A percentile compares a stretch with the other conserved stretches of the same genome.
Conservation (phyloP, 2,329 filamentous ascomycete species). For the Aspergillus vadensis region DNA sequence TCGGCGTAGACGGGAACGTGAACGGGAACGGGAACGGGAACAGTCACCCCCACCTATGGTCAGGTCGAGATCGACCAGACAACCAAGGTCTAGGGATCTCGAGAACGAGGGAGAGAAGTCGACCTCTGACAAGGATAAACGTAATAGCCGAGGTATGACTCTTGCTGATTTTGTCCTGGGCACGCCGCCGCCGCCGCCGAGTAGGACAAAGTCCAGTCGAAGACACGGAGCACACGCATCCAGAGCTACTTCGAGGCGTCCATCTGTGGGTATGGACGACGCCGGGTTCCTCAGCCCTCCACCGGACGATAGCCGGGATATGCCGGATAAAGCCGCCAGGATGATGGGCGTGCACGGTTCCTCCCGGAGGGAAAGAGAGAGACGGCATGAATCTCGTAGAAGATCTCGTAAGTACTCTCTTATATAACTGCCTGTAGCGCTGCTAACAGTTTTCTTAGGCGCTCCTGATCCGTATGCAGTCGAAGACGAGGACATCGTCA, state of each 20-base stretch:
- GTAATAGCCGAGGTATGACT: conserved; percentile 58
- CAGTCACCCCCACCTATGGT: conserved; percentile 47
- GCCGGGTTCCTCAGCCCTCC: conserved; percentile 71
- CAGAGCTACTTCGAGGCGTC: conserved; percentile 61
- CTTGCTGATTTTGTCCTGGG: conserved; percentile 67
- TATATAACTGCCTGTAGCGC: background rate
- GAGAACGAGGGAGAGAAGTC: conserved; percentile 65
- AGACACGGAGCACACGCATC: conserved; percentile 60
- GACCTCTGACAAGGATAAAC: conserved; percentile 68
- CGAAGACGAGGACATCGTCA: conserved; percentile 64
- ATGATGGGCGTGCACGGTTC: conserved; percentile 64
- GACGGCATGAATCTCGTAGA: conserved; percentile 56
- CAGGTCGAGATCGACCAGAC: conserved; percentile 59
- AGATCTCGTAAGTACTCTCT: conserved; percentile 34
- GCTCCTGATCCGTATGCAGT: conserved; percentile 62
- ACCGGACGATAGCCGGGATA: conserved; percentile 65
- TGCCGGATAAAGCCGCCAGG: conserved; percentile 76
- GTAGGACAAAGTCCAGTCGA: conserved; percentile 67
- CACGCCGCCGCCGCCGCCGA: conserved; percentile 61
- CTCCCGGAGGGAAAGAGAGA: conserved; percentile 47
- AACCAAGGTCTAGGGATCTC: conserved; percentile 61
- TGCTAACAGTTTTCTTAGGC: conserved; percentile 19
- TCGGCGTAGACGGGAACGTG: conserved; percentile 44
- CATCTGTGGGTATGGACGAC: conserved; percentile 65
- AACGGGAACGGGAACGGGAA: conserved; percentile 50